A percentile compares a stretch with the other conserved stretches of the same genome.
phyloP scores from a whole-genome alignment of 352 stramenopile species.

The Pythium phragmiticola region DNA sequence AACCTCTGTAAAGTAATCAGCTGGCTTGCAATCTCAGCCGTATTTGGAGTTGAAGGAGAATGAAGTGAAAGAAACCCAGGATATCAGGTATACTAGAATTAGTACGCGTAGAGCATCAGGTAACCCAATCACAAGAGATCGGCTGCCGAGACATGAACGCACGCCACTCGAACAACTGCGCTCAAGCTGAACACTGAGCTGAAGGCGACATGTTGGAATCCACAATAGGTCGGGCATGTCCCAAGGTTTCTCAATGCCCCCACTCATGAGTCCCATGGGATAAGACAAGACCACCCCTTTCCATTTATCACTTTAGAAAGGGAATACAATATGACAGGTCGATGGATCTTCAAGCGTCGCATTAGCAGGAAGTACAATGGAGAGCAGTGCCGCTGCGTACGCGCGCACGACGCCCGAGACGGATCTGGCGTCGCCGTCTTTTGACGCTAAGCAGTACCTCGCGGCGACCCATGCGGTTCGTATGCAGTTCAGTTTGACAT shows the following conservation, averaged over 20 bases:
- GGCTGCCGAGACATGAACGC: conserved; percentile 10
- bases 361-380: conserved; percentile 14
- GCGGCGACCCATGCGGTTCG: conserved; percentile 62
- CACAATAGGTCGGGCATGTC: not conserved
- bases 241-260: no score
- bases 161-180: not conserved
- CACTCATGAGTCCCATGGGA: no score
- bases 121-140: not conserved
- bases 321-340: not conserved
- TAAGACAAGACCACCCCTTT: not conserved
- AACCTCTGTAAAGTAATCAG: conserved; percentile 26
- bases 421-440: conserved; percentile 57
- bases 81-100: no score
- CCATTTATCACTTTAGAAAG: not conserved
- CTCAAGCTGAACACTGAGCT: not conserved
- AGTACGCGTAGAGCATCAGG: no score
- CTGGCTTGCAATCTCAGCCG: no score
- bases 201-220: not conserved
- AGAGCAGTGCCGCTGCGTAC: conserved; percentile 14
- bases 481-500: not conserved
- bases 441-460: conserved; percentile 63
- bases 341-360: conserved; percentile 26
- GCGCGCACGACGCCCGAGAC: conserved; percentile 31
- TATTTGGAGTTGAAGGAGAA: not conserved
- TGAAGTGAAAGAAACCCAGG: no score